phyloP scores from a whole-genome alignment of 108 stramenopile genomes.

The Stephanodiscus minutulus region DNA sequence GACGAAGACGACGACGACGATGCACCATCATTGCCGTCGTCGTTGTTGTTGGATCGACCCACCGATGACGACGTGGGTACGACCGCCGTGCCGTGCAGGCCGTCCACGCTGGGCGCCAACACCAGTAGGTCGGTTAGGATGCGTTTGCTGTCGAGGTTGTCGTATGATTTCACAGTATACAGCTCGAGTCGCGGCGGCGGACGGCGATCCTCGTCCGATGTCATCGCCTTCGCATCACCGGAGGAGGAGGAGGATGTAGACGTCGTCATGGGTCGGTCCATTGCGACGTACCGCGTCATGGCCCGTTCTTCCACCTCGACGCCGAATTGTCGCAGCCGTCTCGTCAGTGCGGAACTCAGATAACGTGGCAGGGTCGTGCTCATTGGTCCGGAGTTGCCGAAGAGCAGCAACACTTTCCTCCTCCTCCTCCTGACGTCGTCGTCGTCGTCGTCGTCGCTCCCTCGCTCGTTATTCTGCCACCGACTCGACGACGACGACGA shows the following conservation, averaged over 20 bases:
- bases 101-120: slow-evolving; percentile 70
- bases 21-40: no score
- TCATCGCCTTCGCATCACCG: not conserved
- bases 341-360: slow-evolving; percentile 69
- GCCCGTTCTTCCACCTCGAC: slow-evolving; percentile 78
- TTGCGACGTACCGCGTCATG: slow-evolving; percentile 72
- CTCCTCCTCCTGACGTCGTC: not conserved
- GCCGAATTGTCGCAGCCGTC: slow-evolving; percentile 57
- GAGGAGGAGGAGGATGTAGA: not conserved
- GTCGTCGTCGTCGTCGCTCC: not conserved
- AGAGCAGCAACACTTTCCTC: slow-evolving; percentile 59
- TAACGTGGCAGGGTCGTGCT: slow-evolving; percentile 68
- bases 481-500: slow-evolving; percentile 3
- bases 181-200: slow-evolving; percentile 54
- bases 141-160: slow-evolving; percentile 66
- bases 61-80: slow-evolving; percentile 4
- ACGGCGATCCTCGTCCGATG: not conserved
- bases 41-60: not conserved
- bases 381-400: slow-evolving; percentile 64
- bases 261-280: slow-evolving; percentile 18
- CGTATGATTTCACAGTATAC: slow-evolving; percentile 81
- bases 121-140: slow-evolving; percentile 65
- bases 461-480: not conserved
- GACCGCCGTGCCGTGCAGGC: slow-evolving; percentile 68
- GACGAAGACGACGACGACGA: slow-evolving; percentile 46